These are phyloP conservation scores for Aspergillus fumigatiaffinis DNA, from an alignment of 2,329 filamentous ascomycete species.

Conservation along the genomic window DNA sequence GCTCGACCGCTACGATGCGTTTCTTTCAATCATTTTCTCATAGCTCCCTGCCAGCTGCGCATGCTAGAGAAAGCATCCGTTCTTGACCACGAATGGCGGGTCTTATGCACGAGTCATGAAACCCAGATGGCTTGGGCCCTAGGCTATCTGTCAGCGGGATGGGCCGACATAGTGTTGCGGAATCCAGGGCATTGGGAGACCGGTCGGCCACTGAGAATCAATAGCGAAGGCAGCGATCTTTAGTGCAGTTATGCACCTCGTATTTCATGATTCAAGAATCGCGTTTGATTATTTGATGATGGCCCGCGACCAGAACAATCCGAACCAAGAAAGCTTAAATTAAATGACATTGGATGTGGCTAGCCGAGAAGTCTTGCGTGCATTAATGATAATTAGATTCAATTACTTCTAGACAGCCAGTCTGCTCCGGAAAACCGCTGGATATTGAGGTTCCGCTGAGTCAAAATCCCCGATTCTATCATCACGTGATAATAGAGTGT, in stretches of 20 bases:
- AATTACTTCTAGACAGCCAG: neutral
- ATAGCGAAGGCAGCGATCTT: neutral
- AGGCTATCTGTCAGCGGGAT: neutral
- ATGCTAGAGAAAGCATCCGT: neutral
- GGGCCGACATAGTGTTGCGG: neutral
- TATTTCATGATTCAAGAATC: neutral
- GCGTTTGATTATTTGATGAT: neutral
- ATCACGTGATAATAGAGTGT: slow-evolving; percentile 13
- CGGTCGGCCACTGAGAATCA: neutral
- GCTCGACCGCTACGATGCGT: neutral
- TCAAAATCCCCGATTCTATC: slow-evolving; percentile 1
- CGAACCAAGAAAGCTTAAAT: neutral
- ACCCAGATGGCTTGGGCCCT: neutral
- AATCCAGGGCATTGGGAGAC: neutral
- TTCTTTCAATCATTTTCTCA: neutral
- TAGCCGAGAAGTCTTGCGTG: neutral
- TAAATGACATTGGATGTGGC: neutral
- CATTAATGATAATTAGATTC: neutral
- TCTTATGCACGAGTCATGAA: neutral
- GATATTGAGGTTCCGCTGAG: slow-evolving; percentile 3
- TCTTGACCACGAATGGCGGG: neutral
- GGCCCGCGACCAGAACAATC: neutral
- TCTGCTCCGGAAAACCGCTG: neutral
- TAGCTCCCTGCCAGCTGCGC: neutral
- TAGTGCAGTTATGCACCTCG: neutral